Conservation (phyloP, 805 yeast genomes). For the Barnettozyma wickerhamii region DNA sequence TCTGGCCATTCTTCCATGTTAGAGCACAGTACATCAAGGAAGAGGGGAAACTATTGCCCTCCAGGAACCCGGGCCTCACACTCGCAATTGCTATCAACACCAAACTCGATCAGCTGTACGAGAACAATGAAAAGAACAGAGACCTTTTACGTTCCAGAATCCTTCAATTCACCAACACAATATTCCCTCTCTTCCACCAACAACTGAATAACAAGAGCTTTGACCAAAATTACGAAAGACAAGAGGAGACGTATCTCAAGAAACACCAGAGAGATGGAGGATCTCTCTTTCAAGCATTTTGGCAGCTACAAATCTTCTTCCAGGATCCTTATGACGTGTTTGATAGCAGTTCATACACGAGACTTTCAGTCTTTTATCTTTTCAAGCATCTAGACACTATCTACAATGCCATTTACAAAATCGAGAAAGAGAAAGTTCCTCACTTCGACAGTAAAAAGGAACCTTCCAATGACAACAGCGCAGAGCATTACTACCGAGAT, state of each 20-base stretch:
- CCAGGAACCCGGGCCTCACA: constrained; percentile 13
- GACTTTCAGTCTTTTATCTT: neutral
- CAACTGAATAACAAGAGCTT: constrained; percentile 15
- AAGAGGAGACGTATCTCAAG: constrained; percentile 6
- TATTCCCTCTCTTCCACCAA: constrained; percentile 13
- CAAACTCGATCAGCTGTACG: constrained; percentile 8
- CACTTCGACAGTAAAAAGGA: neutral
- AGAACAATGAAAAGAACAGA: constrained; percentile 16
- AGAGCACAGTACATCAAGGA: constrained; percentile 8
- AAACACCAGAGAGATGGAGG: neutral
- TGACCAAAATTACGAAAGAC: constrained; percentile 13
- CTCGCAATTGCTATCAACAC: constrained; percentile 15
- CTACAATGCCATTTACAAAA: neutral
- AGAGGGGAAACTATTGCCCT: constrained; percentile 4
- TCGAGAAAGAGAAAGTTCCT: constrained; percentile 2
- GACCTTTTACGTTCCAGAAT: constrained; percentile 18
- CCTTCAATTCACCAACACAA: constrained; percentile 11
- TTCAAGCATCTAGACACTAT: constrained; percentile 1
- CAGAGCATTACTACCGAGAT: constrained; percentile 5
- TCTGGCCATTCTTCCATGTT: constrained; percentile 20
- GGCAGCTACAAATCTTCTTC: constrained; percentile 18
- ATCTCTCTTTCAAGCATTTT: constrained; percentile 10
- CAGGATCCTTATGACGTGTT: constrained; percentile 14
- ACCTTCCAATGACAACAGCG: constrained; percentile 4
- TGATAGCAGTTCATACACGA: neutral